Percentiles rank a stretch among this genome's conserved stretches.
Evolutionary conservation across 257 asterid species (phyloP).

Genomic region (Primulina huaijiensis): DNA sequence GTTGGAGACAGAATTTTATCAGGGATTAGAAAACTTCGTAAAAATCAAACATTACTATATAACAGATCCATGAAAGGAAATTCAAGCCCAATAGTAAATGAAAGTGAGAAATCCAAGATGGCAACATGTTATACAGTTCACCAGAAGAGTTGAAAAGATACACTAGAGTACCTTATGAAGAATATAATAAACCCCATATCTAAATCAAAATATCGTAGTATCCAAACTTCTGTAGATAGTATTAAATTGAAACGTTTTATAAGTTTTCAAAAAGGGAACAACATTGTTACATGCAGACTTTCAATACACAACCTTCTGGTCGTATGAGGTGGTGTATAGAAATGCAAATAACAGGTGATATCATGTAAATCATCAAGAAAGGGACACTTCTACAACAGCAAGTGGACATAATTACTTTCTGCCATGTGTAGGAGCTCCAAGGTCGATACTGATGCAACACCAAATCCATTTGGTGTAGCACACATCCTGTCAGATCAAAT

Average conservation of each 20-base stretch:
- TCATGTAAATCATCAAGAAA: not conserved
- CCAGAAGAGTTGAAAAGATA: not conserved
- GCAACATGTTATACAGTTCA: no score
- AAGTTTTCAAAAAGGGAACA: conserved; percentile 1
- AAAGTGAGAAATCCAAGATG: not conserved
- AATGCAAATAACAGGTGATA: not conserved
- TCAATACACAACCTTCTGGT: not conserved
- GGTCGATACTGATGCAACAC: not conserved
- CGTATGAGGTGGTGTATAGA: not conserved
- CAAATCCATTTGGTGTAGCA: not conserved
- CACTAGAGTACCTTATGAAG: no score
- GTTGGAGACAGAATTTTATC: not conserved
- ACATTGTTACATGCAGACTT: no score
- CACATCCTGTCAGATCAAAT: conserved; percentile 4
- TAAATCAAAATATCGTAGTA: not conserved
- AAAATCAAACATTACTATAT: no score
- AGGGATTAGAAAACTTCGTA: no score
- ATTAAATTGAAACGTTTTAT: not conserved
- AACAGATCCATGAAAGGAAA: not conserved
- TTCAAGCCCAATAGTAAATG: not conserved
- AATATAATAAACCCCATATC: no score
- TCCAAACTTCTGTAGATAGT: not conserved
- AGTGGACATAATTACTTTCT: not conserved
- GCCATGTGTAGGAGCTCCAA: conserved; percentile 4
- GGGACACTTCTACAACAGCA: not conserved